Percentiles rank a stretch among this genome's conserved stretches.
Conservation (phyloP, 306 rosid species). For the Quercus gilva region DNA sequence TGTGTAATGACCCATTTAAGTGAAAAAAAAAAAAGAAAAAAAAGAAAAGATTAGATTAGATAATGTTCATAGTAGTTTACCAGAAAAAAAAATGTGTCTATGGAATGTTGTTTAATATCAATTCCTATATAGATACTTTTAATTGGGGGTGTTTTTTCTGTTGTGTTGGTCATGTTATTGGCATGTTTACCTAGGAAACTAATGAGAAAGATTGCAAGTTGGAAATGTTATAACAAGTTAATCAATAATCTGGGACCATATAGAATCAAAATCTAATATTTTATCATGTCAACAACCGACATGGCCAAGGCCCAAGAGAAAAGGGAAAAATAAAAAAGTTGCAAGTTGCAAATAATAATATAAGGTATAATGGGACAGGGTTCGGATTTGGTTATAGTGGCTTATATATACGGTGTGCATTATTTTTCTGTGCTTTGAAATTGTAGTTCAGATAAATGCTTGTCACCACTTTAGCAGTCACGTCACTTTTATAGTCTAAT, state of each 20-base stretch:
- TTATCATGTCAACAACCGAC: background rate
- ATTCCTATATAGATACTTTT: background rate
- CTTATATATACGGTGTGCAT: background rate
- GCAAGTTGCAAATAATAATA: background rate
- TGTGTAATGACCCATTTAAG: background rate
- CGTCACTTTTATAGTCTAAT: no score
- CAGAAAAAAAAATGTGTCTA: background rate
- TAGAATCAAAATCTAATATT: background rate
- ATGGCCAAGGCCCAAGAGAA: background rate
- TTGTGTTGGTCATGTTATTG: background rate
- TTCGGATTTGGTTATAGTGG: background rate
- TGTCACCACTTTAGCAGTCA: background rate
- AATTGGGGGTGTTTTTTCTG: background rate
- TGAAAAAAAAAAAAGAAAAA: no score
- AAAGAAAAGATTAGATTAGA: background rate
- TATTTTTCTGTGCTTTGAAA: background rate
- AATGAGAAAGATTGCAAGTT: background rate
- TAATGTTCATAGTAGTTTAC: background rate
- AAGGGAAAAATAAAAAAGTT: background rate
- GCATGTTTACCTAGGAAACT: background rate
- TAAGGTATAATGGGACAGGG: background rate
- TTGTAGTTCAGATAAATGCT: background rate
- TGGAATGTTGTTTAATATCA: background rate
- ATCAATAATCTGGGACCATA: background rate
- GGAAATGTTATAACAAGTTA: background rate